A percentile compares a stretch with the other conserved stretches of the same genome.
Evolutionary conservation across 352 stramenopile species (phyloP).

Genomic region (Thalassiosira hispida): DNA sequence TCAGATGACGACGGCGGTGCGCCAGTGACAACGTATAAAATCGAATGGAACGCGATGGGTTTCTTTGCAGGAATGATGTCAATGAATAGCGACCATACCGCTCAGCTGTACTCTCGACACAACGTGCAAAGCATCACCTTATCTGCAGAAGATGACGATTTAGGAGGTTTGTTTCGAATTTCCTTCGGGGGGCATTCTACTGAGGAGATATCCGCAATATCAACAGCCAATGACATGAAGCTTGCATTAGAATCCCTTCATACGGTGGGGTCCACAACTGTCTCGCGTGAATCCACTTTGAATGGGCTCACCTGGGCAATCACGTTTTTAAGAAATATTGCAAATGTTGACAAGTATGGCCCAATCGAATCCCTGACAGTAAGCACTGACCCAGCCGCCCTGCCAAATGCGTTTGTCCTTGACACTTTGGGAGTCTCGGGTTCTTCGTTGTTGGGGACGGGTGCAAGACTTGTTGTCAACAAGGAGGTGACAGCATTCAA

Average conservation of each 20-base stretch:
- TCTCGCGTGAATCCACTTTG: constrained; percentile 77
- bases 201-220: constrained; percentile 82
- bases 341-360: constrained; percentile 49
- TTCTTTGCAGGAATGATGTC: constrained; percentile 70
- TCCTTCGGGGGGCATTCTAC: constrained; percentile 80
- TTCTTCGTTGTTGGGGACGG: constrained; percentile 84
- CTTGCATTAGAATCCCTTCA: constrained; percentile 86
- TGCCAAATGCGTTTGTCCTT: constrained; percentile 40
- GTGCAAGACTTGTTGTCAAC: constrained; percentile 84
- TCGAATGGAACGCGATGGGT: constrained; percentile 93
- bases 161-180: constrained; percentile 89
- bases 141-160: constrained; percentile 86
- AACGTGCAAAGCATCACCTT: constrained; percentile 91
- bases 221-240: constrained; percentile 87
- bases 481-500: constrained; percentile 89
- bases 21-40: constrained; percentile 88
- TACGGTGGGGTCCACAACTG: constrained; percentile 86
- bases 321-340: constrained; percentile 74
- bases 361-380: constrained; percentile 53
- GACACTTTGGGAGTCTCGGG: constrained; percentile 29
- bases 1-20: constrained; percentile 87
- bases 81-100: constrained; percentile 57
- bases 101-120: constrained; percentile 87
- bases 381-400: constrained; percentile 41
- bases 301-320: constrained; percentile 64